Conservation (phyloP, 345 rosid species). For the Acer saccharum region DNA sequence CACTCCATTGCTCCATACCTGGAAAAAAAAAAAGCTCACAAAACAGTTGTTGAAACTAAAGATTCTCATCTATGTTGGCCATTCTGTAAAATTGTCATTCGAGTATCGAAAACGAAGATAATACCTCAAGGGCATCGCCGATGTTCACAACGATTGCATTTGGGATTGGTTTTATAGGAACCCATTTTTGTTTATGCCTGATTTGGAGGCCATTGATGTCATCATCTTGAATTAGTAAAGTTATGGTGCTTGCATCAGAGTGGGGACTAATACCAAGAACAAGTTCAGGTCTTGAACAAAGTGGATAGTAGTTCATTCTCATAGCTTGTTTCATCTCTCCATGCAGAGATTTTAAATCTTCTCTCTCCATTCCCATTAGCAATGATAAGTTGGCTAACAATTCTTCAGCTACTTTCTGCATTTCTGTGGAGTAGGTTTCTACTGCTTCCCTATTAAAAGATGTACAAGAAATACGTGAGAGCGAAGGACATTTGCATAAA, state of each 20-base stretch:
- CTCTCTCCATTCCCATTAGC: slow-evolving; percentile 24
- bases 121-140: slow-evolving; percentile 31
- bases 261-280: slow-evolving; percentile 27
- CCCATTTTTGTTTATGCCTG: slow-evolving; percentile 23
- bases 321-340: slow-evolving; percentile 26
- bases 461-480: neutral
- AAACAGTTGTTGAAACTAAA: neutral
- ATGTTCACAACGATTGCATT: slow-evolving; percentile 30
- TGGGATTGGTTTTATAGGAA: slow-evolving; percentile 35
- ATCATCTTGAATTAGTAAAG: slow-evolving; percentile 33
- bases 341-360: slow-evolving; percentile 13
- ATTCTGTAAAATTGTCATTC: no score
- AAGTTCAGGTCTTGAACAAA: slow-evolving; percentile 29
- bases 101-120: no score
- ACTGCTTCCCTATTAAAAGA: slow-evolving; percentile 14
- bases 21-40: neutral
- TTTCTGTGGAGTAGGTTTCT: slow-evolving; percentile 22
- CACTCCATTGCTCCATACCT: slow-evolving; percentile 31
- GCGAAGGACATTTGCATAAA: no score
- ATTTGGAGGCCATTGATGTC: slow-evolving; percentile 34
- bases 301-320: slow-evolving; percentile 35
- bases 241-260: slow-evolving; percentile 29
- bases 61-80: neutral
- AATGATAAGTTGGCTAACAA: slow-evolving; percentile 18
- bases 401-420: neutral